Evolutionary conservation across 1,284 basidiomycete genomes (phyloP).

Genomic region (Ustanciosporium gigantosporum): DNA sequence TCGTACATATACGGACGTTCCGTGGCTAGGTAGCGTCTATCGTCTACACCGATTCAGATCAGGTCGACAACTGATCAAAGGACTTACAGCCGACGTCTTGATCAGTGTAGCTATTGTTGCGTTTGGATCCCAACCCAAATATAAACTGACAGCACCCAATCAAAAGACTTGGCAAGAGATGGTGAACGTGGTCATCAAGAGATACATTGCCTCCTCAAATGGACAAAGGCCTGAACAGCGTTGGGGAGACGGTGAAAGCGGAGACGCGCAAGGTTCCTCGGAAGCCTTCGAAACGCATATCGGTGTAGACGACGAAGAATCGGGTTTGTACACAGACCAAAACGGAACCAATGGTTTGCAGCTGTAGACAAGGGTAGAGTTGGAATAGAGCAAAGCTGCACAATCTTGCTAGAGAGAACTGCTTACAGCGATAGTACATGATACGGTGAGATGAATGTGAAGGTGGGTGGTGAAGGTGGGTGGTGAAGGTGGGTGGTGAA

Average conservation of each 20-base stretch:
- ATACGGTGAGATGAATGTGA: no score
- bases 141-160: slow-evolving; percentile 4
- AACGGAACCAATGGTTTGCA: neutral
- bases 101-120: slow-evolving; percentile 19
- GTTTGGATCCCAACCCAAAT: slow-evolving; percentile 9
- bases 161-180: slow-evolving; percentile 32
- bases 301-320: slow-evolving; percentile 16
- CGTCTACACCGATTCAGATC: slow-evolving; percentile 36
- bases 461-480: no score
- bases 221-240: slow-evolving; percentile 11
- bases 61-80: slow-evolving; percentile 35
- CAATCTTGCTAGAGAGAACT: neutral
- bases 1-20: slow-evolving; percentile 41
- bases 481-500: neutral
- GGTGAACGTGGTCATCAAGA: slow-evolving; percentile 25
- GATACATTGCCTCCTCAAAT: slow-evolving; percentile 5
- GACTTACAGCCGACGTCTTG: slow-evolving; percentile 38
- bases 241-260: slow-evolving; percentile 46
- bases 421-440: no score
- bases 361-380: no score
- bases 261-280: slow-evolving; percentile 29
- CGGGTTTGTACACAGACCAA: neutral
- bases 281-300: slow-evolving; percentile 27
- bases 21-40: slow-evolving; percentile 26
- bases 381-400: no score